These are phyloP conservation scores for Pseudogymnoascus sp. DNA, from an alignment of 2,329 filamentous ascomycete genomes.

Conservation along the genomic window DNA sequence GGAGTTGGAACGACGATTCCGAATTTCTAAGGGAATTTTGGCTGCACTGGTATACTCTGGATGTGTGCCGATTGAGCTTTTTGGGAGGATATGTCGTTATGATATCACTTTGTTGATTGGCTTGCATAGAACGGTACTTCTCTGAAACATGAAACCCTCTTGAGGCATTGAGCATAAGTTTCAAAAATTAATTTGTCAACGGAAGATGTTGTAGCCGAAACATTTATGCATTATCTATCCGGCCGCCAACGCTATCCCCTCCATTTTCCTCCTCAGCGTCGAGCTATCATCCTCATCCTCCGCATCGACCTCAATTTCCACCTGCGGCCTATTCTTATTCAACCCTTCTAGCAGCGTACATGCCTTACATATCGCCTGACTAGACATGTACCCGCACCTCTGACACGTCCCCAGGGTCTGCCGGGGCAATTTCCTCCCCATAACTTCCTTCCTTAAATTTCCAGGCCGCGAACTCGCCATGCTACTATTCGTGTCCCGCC, in stretches of 20 bases:
- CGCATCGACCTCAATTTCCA: conserved; percentile 23
- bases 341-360: conserved; percentile 82
- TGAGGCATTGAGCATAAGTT: not conserved
- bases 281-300: conserved; percentile 44
- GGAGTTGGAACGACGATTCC: conserved; percentile 35
- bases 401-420: conserved; percentile 77
- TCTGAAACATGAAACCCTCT: not conserved
- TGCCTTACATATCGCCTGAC: conserved; percentile 87
- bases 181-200: not conserved
- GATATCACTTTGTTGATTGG: not conserved
- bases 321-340: conserved; percentile 66
- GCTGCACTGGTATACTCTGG: not conserved
- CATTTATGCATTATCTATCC: not conserved
- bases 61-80: not conserved
- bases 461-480: conserved; percentile 19
- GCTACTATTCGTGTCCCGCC: conserved; percentile 16
- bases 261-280: conserved; percentile 42
- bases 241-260: conserved; percentile 34
- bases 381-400: conserved; percentile 90
- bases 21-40: not conserved
- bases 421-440: conserved; percentile 37
- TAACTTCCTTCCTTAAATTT: conserved; percentile 19
- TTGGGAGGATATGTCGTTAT: not conserved
- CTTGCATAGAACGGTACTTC: not conserved
- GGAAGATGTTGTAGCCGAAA: not conserved